Evolutionary conservation across 805 yeast species (phyloP), one percentile per base, ranked within the genome.

Genomic region (Suhomyces sp.): DNA sequence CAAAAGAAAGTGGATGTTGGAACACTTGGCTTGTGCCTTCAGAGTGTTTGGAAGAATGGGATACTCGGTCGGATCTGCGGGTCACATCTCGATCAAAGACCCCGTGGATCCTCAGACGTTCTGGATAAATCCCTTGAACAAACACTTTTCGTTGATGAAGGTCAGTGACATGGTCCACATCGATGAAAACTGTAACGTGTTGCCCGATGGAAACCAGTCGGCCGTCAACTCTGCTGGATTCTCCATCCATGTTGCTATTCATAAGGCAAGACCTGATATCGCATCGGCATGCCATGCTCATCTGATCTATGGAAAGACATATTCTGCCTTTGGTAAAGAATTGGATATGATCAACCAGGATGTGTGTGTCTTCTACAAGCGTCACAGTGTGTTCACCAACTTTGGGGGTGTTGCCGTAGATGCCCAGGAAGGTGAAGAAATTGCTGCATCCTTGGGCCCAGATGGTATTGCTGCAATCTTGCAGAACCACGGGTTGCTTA

Each of bases 61-160:
- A 12, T 86, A 64, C 58, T 68, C 79, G 12, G 88, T 84, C 56
- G 95, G 95, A 11, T 58, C 78, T 14, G 88, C 95, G 0, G 96
- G 96, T 15, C 96, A 87, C 55, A 86, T 87, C 39, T 82, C 93
- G 6, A 73, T 87, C 9, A 73, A 93, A 47, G 96, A 87, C 52
- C 95, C 96, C 3, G 78, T 83, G 28, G 78, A 81, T 44, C 83
- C 83, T n/a, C 56, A 68, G 29, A 83, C 91, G 3, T 87, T 87
- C 57, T 87, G 95, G 95, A 84, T 87, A 56, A 87, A 87, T 60
- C 95, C 96, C 4, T 65, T 87, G 44, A 91, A 83, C n/a, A 73
- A 70, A 46, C 95, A 87, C 58, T 87, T 83, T 43, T 63, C 61
- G 11, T 44, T 65, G 30, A 58, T 66, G 29, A 60, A 56, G 29